Evolutionary conservation across 1,139 yeast genomes (phyloP), one percentile per base, ranked within the genome.

Genomic region (Sugiyamaella japonica): DNA sequence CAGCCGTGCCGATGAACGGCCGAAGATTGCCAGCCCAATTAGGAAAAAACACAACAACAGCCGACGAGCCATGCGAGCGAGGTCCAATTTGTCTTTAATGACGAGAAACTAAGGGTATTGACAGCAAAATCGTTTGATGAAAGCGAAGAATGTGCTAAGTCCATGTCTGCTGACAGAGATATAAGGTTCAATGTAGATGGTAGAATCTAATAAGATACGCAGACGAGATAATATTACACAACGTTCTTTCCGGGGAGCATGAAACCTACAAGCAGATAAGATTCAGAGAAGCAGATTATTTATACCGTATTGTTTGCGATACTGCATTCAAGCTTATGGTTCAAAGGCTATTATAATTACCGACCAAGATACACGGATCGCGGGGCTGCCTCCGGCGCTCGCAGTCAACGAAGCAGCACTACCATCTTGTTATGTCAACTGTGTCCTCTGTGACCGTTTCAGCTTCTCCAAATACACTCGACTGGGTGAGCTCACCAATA

Each of bases 401-500:
- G n/a, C n/a, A n/a, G 20, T n/a, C 37, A 31, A 8, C 15, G 17
- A 38, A 17, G 8, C 7, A 10, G 13, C 13, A 7, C 15, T 69
- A 90, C 98, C 98, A 91, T 61, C 85, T 86, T 23, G 97, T 88
- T 48, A 90, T 89, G 66, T 86, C 91, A 17, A 66, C 61, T 23
- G 59, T 64, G 20, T 59, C 69, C 43, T 66, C 67, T 20, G 58
- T 63, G 28, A 57, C 68, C 2, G 56, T 50, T 68, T 89, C 97
- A 3, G 96, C 95, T 70, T 90, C 98, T 1, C 98, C 97, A 70
- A 91, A 90, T n/a, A 89, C 86, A 45, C 93, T 84, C 55, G 84
- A 82, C 45, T 84, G 86, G 34, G 81, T 73, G 62, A 63, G 64
- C 10, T 68, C 70, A 29, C 75, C 75, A 6, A 73, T 74, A 16